Percentiles rank a stretch among this genome's conserved stretches.
Evolutionary conservation across 1,284 basidiomycete species (phyloP).

Genomic region (Calocybe gambosa): DNA sequence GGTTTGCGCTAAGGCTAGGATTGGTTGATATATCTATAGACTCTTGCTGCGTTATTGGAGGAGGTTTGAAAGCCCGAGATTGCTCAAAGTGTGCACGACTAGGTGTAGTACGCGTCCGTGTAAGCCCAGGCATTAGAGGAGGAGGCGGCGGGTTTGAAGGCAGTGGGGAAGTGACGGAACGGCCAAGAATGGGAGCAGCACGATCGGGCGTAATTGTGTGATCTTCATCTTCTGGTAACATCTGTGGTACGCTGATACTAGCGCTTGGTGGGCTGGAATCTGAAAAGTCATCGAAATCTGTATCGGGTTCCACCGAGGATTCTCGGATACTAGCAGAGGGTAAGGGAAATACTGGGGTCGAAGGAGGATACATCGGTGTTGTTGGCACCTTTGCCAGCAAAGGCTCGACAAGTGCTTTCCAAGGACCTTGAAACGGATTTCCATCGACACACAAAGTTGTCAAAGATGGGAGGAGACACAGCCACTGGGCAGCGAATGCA

Average conservation of each 20-base stretch:
- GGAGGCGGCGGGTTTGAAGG: conserved; percentile 11
- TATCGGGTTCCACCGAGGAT: conserved; percentile 34
- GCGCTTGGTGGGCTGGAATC: conserved; percentile 45
- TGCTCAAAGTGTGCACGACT: conserved; percentile 56
- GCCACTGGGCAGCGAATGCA: conserved; percentile 92
- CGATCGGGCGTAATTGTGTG: conserved; percentile 65
- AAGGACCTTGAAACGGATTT: conserved; percentile 90
- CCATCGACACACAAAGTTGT: conserved; percentile 88
- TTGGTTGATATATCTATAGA: conserved; percentile 26
- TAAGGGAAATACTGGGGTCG: conserved; percentile 54
- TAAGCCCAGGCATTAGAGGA: conserved; percentile 37
- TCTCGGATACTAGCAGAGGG: conserved; percentile 38
- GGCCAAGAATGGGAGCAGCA: conserved; percentile 40
- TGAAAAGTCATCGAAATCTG: conserved; percentile 52
- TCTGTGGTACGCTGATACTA: conserved; percentile 24
- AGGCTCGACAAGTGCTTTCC: conserved; percentile 84
- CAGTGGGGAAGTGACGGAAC: conserved; percentile 43
- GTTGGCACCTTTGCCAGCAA: conserved; percentile 57
- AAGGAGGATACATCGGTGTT: conserved; percentile 60
- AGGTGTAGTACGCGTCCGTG: conserved; percentile 65
- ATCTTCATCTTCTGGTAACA: conserved; percentile 51
- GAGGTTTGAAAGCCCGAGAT: conserved; percentile 28
- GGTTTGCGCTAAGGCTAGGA: conserved; percentile 39
- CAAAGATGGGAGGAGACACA: conserved; percentile 77
- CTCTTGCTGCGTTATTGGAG: conserved; percentile 19